These are phyloP conservation scores for Podaxis sp. DNA, from an alignment of 768 basidiomycete genomes.

Conservation along the genomic window DNA sequence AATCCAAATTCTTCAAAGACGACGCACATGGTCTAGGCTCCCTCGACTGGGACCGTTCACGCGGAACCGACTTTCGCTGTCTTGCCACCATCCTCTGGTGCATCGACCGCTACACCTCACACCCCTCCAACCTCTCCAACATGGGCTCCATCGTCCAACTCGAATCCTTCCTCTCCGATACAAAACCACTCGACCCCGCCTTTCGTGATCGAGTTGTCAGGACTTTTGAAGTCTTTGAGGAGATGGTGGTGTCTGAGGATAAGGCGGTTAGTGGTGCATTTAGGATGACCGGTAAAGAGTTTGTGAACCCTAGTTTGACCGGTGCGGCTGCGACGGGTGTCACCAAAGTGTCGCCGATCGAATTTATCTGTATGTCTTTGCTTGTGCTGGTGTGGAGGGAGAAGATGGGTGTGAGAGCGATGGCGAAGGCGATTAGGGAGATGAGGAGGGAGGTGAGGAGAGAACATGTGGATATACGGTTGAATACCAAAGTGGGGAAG, in stretches of 20 bases:
- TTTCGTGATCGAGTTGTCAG: constrained; percentile 31
- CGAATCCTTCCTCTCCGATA: constrained; percentile 46
- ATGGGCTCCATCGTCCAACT: constrained; percentile 31
- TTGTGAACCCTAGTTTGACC: constrained; percentile 33
- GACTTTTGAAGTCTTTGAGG: constrained; percentile 43
- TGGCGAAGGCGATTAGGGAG: constrained; percentile 39
- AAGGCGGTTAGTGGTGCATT: neutral
- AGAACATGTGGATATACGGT: constrained; percentile 59
- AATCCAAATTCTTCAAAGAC: constrained; percentile 38
- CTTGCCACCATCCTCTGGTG: constrained; percentile 49
- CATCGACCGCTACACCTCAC: constrained; percentile 35
- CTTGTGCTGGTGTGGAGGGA: constrained; percentile 50
- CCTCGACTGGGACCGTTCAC: constrained; percentile 44
- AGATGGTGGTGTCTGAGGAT: constrained; percentile 35
- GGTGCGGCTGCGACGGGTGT: neutral
- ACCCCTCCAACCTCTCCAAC: constrained; percentile 13
- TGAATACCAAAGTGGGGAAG: constrained; percentile 55
- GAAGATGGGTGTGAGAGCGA: constrained; percentile 28
- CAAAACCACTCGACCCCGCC: constrained; percentile 22
- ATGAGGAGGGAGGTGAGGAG: constrained; percentile 55
- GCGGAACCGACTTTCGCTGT: constrained; percentile 57
- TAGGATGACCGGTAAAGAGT: neutral
- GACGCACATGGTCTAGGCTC: constrained; percentile 27
- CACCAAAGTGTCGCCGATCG: constrained; percentile 63
- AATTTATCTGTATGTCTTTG: constrained; percentile 55